phyloP scores from a whole-genome alignment of 2,329 filamentous ascomycete genomes.

The Fusarium foetens region DNA sequence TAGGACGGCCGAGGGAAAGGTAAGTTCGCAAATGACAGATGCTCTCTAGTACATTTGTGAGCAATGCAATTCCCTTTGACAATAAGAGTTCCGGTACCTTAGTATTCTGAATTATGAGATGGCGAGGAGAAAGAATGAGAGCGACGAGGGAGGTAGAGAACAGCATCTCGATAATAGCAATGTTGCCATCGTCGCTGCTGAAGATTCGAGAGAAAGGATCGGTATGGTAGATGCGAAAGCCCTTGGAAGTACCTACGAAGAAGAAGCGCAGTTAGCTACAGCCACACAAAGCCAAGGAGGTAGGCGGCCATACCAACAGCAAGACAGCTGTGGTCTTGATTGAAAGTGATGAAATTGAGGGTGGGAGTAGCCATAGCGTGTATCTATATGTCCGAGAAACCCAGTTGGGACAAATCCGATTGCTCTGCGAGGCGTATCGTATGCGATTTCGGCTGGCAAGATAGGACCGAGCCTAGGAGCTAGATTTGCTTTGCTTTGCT shows the following conservation, averaged over 20 bases:
- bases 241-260: slow-evolving; percentile 81
- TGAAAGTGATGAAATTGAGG: slow-evolving; percentile 99
- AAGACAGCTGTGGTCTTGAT: slow-evolving; percentile 97
- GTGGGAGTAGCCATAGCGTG: slow-evolving; percentile 71
- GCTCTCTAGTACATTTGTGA: slow-evolving; percentile 58
- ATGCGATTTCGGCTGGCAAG: neutral
- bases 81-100: slow-evolving; percentile 68
- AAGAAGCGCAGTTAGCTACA: slow-evolving; percentile 14
- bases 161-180: slow-evolving; percentile 97
- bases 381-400: neutral
- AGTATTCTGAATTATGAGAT: slow-evolving; percentile 96
- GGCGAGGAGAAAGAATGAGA: slow-evolving; percentile 88
- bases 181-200: slow-evolving; percentile 93
- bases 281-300: slow-evolving; percentile 4
- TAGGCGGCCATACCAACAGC: slow-evolving; percentile 78
- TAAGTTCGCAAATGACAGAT: slow-evolving; percentile 96
- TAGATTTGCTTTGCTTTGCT: neutral
- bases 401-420: neutral
- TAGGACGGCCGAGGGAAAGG: slow-evolving; percentile 95
- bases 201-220: slow-evolving; percentile 96
- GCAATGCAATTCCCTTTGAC: neutral
- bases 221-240: slow-evolving; percentile 96
- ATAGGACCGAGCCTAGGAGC: neutral
- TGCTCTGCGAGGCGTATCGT: neutral
- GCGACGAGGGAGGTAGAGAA: slow-evolving; percentile 98